These are phyloP conservation scores for Russula emetica DNA, from an alignment of 768 basidiomycete species.

Conservation along the genomic window DNA sequence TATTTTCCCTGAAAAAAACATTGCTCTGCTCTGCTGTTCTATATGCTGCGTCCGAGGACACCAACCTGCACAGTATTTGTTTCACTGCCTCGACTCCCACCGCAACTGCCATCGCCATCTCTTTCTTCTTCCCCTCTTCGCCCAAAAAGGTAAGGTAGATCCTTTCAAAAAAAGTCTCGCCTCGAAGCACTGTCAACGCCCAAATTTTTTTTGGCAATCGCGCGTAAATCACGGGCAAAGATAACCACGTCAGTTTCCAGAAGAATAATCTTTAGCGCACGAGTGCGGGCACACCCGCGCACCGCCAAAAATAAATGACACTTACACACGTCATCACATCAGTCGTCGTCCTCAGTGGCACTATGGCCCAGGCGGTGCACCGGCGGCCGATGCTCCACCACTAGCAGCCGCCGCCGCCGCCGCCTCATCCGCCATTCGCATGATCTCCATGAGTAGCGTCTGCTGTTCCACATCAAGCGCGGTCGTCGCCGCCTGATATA, in stretches of 20 bases:
- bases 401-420: neutral
- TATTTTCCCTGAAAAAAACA: neutral
- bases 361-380: neutral
- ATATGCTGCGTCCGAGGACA: constrained; percentile 3
- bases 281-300: neutral
- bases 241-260: neutral
- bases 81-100: neutral
- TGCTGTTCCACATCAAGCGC: constrained; percentile 69
- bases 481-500: constrained; percentile 73
- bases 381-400: neutral
- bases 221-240: constrained; percentile 8
- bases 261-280: neutral
- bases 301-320: neutral
- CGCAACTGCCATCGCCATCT: neutral
- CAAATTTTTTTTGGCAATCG: neutral
- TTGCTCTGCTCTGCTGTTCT: neutral
- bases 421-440: constrained; percentile 40
- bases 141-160: constrained; percentile 1
- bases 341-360: neutral
- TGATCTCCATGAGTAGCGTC: constrained; percentile 79
- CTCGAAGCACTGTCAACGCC: neutral
- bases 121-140: neutral
- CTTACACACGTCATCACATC: neutral
- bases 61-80: neutral
- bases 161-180: neutral